Base-by-base conservation (phyloP, 2,329 filamentous ascomycete genomes). In the Venturia effusa region DNA sequence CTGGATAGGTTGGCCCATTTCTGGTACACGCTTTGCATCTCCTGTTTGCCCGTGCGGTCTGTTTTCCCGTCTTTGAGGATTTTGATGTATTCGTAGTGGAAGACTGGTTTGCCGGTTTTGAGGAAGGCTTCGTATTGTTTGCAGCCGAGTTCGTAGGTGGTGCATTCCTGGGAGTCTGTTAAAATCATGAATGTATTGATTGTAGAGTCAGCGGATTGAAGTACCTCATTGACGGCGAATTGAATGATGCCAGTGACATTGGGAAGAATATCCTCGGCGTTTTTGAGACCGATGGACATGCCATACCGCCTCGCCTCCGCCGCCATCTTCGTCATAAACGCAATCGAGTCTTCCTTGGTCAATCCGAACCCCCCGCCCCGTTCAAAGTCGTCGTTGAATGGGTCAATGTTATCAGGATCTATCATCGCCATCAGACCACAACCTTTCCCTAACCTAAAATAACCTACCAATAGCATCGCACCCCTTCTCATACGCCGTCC, bases 211-310 rank as follows among this genome's bases (percentile, higher is more conserved):
- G 43, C 5, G 6, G 22, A 11, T 10, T 4, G 10, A 10, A 4
- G 11, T 27, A 51, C 45, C 45, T 90, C 88, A 72, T 89, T 88
- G 68, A 90, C 86, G 5, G 79, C 81, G 74, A 87, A 90, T 69
- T 88, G 78, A 62, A 88, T 81, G 5, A 81, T 72, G 39, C 76
- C 72, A 7, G 82, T 73, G 2, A 83, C 79, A 1, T 73, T 67
- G 5, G 71, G 64, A 64, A 89, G 83, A 67, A 90, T 85, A 51
- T 75, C 78, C 13, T 78, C 83, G 1, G 83, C 84, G 70, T 90
- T 90, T 75, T 90, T 90, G 63, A 90, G 78, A 0, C 88, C 88
- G 10, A 85, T 79, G 0, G 83, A 79, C 71, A 90, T 75, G 66
- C 45, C 54, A 24, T 54, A 60, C 4, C 55, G 32, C 19, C 6